phyloP scores from a whole-genome alignment of 441 rosid genomes.

The Gossypium gossypioides region DNA sequence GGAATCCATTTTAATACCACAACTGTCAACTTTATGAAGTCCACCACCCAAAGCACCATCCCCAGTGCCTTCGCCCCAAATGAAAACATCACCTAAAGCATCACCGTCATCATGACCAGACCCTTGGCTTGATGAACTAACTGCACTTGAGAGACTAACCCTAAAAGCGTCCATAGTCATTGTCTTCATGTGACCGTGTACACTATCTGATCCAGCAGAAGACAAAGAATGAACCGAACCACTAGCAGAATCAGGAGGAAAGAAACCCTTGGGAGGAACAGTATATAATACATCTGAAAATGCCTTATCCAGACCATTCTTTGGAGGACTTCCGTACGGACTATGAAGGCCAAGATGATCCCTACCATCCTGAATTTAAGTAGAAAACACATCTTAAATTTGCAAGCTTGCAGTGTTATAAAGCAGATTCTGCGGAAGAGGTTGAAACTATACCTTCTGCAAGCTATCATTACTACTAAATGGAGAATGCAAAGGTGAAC shows the following conservation, averaged over 20 bases:
- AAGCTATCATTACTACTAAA: conserved; percentile 79
- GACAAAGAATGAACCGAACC: conserved; percentile 75
- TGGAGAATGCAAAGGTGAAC: conserved; percentile 88
- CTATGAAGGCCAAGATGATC: conserved; percentile 62
- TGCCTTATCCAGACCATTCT: conserved; percentile 65
- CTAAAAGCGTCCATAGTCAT: conserved; percentile 67
- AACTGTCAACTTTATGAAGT: conserved; percentile 52
- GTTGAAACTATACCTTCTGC: conserved; percentile 53
- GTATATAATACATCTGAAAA: conserved; percentile 67
- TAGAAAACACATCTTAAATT: conserved; percentile 15
- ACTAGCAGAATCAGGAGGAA: conserved; percentile 65
- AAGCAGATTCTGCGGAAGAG: not conserved
- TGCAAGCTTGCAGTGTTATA: conserved; percentile 11
- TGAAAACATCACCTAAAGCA: conserved; percentile 88
- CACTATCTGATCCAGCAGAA: conserved; percentile 82
- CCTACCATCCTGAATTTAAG: conserved; percentile 55
- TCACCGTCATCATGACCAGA: conserved; percentile 99
- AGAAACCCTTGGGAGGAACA: conserved; percentile 72
- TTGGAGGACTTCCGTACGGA: conserved; percentile 91
- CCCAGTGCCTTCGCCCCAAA: conserved; percentile 90
- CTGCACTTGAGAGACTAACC: conserved; percentile 94
- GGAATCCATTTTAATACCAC: conserved; percentile 63
- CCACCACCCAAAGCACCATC: conserved; percentile 93
- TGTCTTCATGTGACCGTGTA: conserved; percentile 66
- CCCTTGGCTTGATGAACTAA: conserved; percentile 95